Base-by-base conservation (phyloP, 306 rosid genomes). In the Medicago arabica region DNA sequence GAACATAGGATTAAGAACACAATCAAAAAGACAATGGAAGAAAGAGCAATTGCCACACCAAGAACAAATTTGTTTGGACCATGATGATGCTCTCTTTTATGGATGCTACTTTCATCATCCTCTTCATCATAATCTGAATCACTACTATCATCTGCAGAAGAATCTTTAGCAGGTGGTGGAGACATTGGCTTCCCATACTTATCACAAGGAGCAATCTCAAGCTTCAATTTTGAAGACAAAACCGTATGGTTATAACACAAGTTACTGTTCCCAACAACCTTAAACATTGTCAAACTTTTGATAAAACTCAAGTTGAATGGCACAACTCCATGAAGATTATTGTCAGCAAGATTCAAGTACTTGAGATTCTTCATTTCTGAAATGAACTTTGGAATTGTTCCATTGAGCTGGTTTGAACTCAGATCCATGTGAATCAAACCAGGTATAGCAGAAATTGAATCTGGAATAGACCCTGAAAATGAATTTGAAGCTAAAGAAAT, bases 1-100 rank as follows among this genome's bases (percentile, higher is more conserved):
- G 92, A 85, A 53, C 86, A 70, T 25, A 91, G 84, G 83, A 94
- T 80, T n/a, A 85, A 55, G 84, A 94, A 94, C 55, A 94, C 83
- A 47, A 88, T 83, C 43, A 94, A 84, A 82, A 94, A 91, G 47
- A 92, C 98, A 21, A 91, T 75, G 3, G 98, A 94, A 63, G 96
- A 91, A 21, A 94, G 93, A 8, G 86, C 93, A 77, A 94, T 90
- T 38, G 97, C 96, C 59, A 91, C 91, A 41, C 96, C 97, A 81
- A 94, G 96, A 79, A 94, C 97, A 38, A 88, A 81, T 89, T 94
- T 94, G 43, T 80, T 92, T 19, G 96, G 93, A 15, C 97, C 89
- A 38, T 80, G 91, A 79, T 87, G 98, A 36, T 75, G 88, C 38
- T 77, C 88, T 44, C 74, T 78, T 81, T 74, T 85, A 38, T 68